Evolutionary conservation across 345 rosid species (phyloP).

Genomic region (Sisymbrium irio): DNA sequence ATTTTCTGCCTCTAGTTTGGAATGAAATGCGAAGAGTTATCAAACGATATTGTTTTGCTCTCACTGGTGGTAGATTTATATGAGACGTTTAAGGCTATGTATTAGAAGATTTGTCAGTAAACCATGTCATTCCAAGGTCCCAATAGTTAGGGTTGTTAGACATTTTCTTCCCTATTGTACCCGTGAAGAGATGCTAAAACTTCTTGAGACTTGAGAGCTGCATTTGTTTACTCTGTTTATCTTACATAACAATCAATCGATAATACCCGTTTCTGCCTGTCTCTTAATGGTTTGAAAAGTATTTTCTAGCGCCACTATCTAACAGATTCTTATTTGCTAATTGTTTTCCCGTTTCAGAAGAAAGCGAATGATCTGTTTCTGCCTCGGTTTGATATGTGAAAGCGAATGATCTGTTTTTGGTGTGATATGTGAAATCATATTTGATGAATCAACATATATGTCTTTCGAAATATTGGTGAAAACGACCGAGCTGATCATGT

Average conservation of each 20-base stretch:
- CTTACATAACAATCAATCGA: no score
- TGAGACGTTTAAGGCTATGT: not conserved
- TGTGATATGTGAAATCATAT: not conserved
- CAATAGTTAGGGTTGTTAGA: not conserved
- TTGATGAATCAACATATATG: constrained; percentile 8
- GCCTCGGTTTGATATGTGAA: no score
- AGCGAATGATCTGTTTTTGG: no score
- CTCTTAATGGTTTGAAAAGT: no score
- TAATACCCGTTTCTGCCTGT: no score
- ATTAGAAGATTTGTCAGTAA: not conserved
- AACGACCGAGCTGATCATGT: not conserved
- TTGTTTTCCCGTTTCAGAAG: no score
- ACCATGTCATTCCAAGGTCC: not conserved
- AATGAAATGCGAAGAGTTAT: not conserved
- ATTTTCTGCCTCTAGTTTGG: not conserved
- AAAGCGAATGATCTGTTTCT: no score
- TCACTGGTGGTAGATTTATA: not conserved
- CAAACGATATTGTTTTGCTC: not conserved
- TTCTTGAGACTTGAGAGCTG: no score
- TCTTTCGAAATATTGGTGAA: not conserved
- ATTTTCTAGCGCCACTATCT: no score
- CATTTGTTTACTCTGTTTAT: no score
- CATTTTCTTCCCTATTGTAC: not conserved
- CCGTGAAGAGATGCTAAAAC: no score
- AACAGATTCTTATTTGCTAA: no score